Evolutionary conservation across 768 basidiomycete species (phyloP).

Genomic region (Suillus brevipes): DNA sequence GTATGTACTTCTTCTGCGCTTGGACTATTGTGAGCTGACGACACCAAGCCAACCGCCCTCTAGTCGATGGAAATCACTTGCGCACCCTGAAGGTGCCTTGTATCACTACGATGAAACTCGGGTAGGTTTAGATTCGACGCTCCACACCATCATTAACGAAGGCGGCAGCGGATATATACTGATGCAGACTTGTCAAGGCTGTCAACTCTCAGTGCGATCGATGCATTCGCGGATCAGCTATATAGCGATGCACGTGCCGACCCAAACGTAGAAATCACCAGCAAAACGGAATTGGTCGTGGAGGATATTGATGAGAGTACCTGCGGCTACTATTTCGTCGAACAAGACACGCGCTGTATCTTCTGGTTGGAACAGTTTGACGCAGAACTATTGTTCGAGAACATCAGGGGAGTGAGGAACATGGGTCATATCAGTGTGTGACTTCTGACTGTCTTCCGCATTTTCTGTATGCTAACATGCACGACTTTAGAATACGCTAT

Average conservation of each 20-base stretch:
- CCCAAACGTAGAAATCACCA: constrained; percentile 27
- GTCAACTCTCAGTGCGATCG: constrained; percentile 28
- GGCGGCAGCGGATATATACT: constrained; percentile 43
- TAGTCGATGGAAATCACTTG: constrained; percentile 41
- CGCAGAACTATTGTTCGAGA: constrained; percentile 30
- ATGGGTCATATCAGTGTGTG: constrained; percentile 42
- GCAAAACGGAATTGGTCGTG: constrained; percentile 38
- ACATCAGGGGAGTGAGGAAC: constrained; percentile 39
- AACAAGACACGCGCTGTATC: constrained; percentile 41
- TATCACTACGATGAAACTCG: constrained; percentile 48
- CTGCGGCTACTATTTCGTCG: constrained; percentile 45
- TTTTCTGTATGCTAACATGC: not conserved
- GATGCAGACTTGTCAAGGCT: constrained; percentile 47
- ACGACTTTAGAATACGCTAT: constrained; percentile 18
- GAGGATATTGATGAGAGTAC: constrained; percentile 19
- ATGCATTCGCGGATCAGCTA: constrained; percentile 20
- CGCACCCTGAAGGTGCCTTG: constrained; percentile 55
- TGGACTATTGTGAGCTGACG: not conserved
- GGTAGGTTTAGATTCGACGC: constrained; percentile 24
- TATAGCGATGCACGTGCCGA: constrained; percentile 18
- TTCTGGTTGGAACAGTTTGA: constrained; percentile 48
- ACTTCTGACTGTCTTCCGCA: not conserved
- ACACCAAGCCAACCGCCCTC: constrained; percentile 5
- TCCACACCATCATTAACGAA: not conserved
- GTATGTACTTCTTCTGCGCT: not conserved